A percentile compares a stretch with the other conserved stretches of the same genome.
phyloP scores from a whole-genome alignment of 2,329 filamentous ascomycete genomes.

The Verticillium tricorpus region DNA sequence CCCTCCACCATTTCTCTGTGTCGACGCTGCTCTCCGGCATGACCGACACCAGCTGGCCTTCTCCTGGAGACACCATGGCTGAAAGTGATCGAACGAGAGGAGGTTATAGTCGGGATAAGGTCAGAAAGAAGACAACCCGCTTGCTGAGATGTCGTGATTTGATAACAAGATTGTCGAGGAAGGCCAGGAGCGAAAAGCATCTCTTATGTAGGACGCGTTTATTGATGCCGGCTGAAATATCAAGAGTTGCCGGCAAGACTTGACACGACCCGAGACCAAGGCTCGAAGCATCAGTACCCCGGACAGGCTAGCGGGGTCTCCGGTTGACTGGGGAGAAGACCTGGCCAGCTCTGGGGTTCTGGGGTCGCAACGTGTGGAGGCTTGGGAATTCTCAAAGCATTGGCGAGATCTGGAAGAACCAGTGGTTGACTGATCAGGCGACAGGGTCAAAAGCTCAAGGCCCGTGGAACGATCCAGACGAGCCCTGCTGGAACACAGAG shows the following conservation, averaged over 20 bases:
- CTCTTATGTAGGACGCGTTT: no score
- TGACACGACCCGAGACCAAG: neutral
- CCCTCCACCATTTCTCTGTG: neutral
- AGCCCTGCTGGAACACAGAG: no score
- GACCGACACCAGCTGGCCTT: neutral
- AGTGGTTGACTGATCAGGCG: no score
- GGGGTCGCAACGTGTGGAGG: neutral
- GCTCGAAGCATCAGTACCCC: neutral
- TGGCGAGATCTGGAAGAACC: neutral
- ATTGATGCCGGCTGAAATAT: neutral
- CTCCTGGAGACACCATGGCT: neutral
- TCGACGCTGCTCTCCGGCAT: conserved; percentile 1
- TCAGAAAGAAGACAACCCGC: no score
- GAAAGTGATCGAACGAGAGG: neutral
- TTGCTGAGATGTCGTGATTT: no score
- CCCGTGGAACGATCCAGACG: no score
- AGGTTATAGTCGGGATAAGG: no score
- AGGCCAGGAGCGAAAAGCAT: no score
- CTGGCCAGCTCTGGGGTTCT: neutral
- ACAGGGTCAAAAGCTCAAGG: no score
- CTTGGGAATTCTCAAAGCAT: neutral
- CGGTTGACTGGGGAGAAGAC: neutral
- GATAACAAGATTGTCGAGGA: no score
- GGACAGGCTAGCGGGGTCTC: neutral
- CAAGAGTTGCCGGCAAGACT: neutral